phyloP scores from a whole-genome alignment of 352 stramenopile genomes.

The Phytophthora capsici region DNA sequence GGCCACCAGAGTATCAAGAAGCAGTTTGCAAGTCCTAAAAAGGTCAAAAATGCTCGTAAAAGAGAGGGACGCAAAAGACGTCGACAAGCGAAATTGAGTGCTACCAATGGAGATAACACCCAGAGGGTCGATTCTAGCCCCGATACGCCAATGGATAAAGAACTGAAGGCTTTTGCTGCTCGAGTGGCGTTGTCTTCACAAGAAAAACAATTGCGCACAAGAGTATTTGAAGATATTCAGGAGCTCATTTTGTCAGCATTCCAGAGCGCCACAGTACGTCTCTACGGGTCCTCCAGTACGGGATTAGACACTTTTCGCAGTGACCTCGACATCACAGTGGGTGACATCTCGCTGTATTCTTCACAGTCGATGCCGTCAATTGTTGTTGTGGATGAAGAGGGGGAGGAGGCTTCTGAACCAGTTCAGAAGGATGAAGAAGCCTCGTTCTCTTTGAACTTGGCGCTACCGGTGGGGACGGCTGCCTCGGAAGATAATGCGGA shows the following conservation, averaged over 20 bases:
- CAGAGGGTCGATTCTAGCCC: background rate
- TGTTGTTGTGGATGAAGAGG: conserved; percentile 20
- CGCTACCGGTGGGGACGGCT: conserved; percentile 33
- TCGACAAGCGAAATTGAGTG: background rate
- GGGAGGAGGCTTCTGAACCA: conserved; percentile 20
- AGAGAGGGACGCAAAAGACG: conserved; percentile 8
- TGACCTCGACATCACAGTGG: conserved; percentile 77
- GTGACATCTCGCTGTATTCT: conserved; percentile 45
- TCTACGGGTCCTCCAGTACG: conserved; percentile 78
- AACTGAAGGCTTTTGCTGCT: conserved; percentile 53
- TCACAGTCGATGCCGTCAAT: conserved; percentile 20
- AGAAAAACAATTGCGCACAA: conserved; percentile 47
- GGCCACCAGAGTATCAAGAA: conserved; percentile 15
- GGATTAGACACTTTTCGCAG: conserved; percentile 78
- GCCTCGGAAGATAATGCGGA: conserved; percentile 28
- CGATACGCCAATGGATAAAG: conserved; percentile 41
- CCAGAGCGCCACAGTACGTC: conserved; percentile 49
- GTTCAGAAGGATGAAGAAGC: conserved; percentile 34
- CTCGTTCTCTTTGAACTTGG: conserved; percentile 74
- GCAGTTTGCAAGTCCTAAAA: conserved; percentile 22
- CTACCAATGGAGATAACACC: conserved; percentile 2
- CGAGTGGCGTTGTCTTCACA: conserved; percentile 52
- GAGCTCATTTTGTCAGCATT: conserved; percentile 51
- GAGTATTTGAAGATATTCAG: conserved; percentile 54
- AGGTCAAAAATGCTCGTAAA: conserved; percentile 10